Percentiles rank a stretch among this genome's conserved stretches.
Conservation (phyloP, 345 rosid species). For the Excoecaria cochinchinensis region DNA sequence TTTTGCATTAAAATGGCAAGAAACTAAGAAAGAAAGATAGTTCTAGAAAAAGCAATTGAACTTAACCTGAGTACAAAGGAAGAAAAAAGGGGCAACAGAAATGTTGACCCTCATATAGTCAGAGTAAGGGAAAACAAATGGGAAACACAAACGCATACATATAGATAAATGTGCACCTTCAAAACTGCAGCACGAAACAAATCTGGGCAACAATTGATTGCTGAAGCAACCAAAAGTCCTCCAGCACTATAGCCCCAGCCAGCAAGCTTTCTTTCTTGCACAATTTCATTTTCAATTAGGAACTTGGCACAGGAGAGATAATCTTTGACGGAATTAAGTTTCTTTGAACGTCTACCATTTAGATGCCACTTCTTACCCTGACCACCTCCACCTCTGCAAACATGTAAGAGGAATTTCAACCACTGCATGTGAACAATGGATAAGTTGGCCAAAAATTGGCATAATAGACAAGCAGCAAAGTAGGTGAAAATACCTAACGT, state of each 20-base stretch:
- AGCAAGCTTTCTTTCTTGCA: conserved; percentile 69
- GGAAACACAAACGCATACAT: not conserved
- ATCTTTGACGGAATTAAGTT: conserved; percentile 72
- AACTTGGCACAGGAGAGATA: conserved; percentile 73
- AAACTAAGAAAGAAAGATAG: not conserved
- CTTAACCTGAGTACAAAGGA: not conserved
- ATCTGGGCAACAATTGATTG: conserved; percentile 67
- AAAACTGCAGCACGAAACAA: conserved; percentile 78
- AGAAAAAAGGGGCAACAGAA: not conserved
- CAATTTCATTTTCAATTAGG: conserved; percentile 62
- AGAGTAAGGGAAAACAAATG: not conserved
- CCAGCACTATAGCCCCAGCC: conserved; percentile 97
- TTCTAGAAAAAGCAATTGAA: not conserved
- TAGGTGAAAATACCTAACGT: conserved; percentile 66
- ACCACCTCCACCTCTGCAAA: conserved; percentile 88
- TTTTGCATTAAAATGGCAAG: conserved; percentile 3
- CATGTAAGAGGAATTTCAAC: conserved; percentile 11
- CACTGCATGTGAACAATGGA: not conserved
- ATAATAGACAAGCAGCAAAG: not conserved
- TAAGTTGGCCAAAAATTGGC: conserved; percentile 1
- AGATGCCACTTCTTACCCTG: conserved; percentile 82
- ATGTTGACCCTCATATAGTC: not conserved
- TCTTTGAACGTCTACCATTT: conserved; percentile 64
- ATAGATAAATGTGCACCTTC: conserved; percentile 42
- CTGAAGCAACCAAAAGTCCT: conserved; percentile 91